These are phyloP conservation scores for Linderina pennispora DNA, from an alignment of 192 early-diverging fungal genomes.

Conservation along the genomic window DNA sequence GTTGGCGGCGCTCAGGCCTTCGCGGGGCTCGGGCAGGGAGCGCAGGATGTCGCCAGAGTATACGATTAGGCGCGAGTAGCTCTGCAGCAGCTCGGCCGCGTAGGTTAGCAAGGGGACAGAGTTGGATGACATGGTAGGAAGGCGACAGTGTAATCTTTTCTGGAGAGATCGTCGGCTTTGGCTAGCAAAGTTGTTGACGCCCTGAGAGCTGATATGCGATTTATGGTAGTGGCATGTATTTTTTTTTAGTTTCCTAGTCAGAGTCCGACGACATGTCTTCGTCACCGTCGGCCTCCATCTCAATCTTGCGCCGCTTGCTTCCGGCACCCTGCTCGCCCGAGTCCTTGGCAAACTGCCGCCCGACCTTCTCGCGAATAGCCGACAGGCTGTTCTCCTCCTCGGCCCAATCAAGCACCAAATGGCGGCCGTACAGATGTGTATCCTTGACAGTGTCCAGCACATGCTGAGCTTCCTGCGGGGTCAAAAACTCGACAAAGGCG, in stretches of 20 bases:
- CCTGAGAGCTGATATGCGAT: too few relatives aligned
- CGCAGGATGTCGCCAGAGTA: slow-evolving; percentile 45
- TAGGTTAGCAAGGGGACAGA: slow-evolving; percentile 32
- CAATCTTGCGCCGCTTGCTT: slow-evolving; percentile 60
- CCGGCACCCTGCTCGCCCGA: slow-evolving; percentile 47
- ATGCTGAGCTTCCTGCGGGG: slow-evolving; percentile 89
- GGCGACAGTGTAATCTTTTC: too few relatives aligned
- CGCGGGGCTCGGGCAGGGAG: slow-evolving; percentile 37
- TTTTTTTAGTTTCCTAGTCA: too few relatives aligned
- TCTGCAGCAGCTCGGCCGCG: slow-evolving; percentile 36
- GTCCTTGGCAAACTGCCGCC: slow-evolving; percentile 67
- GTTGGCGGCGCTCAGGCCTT: slow-evolving; percentile 37
- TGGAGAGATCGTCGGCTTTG: too few relatives aligned
- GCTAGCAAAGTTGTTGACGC: too few relatives aligned
- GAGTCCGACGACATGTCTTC: slow-evolving; percentile 22
- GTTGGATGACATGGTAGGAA: too few relatives aligned
- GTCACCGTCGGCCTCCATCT: slow-evolving; percentile 41
- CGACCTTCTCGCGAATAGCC: slow-evolving; percentile 79
- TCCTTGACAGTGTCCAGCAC: slow-evolving; percentile 79
- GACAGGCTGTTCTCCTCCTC: slow-evolving; percentile 68
- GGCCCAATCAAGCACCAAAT: slow-evolving; percentile 95
- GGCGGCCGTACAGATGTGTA: slow-evolving; percentile 97
- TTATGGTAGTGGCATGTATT: too few relatives aligned
- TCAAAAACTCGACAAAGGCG: slow-evolving; percentile 96
- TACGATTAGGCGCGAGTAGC: slow-evolving; percentile 41